These are phyloP conservation scores for Fragaria vesca DNA, from an alignment of 306 rosid species.

Conservation along the genomic window DNA sequence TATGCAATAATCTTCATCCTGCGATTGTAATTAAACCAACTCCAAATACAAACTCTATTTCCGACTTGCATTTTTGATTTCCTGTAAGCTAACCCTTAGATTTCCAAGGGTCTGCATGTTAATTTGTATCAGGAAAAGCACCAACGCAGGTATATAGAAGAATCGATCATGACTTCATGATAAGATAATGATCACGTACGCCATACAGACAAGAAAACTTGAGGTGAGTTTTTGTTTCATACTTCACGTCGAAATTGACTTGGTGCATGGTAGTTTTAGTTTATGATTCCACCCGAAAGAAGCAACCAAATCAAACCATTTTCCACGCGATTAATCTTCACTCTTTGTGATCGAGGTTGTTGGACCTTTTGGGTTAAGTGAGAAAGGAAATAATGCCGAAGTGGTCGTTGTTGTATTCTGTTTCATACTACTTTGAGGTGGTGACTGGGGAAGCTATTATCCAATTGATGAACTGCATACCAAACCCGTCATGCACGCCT, in stretches of 20 bases:
- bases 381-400: background rate
- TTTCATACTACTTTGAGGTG: background rate
- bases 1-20: too few species aligned
- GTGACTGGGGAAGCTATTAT: constrained; percentile 5
- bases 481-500: background rate
- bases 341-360: background rate
- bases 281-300: background rate
- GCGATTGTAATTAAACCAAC: too few species aligned
- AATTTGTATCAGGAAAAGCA: background rate
- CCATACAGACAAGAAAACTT: background rate
- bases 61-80: too few species aligned
- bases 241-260: background rate
- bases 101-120: too few species aligned
- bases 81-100: too few species aligned
- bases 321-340: background rate
- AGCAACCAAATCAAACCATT: background rate
- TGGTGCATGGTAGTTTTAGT: background rate
- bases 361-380: background rate
- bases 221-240: background rate
- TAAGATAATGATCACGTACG: background rate
- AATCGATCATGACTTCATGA: background rate
- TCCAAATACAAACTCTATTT: too few species aligned
- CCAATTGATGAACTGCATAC: background rate
- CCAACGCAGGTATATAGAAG: background rate
- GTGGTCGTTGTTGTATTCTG: background rate